phyloP scores from a whole-genome alignment of 2,329 filamentous ascomycete species.

The Verticillium isaacii region DNA sequence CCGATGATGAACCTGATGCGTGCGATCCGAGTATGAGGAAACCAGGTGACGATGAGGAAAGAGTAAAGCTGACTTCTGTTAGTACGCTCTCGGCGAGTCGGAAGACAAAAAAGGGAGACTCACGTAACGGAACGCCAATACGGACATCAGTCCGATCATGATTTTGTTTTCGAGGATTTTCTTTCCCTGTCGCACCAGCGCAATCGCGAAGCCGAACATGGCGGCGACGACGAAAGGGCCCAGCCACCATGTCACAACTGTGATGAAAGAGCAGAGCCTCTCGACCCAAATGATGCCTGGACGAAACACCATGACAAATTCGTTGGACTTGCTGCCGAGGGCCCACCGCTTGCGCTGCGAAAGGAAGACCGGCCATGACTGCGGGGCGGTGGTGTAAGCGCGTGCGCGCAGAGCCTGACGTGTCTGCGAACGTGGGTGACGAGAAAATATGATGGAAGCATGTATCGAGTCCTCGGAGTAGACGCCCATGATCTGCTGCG shows the following conservation, averaged over 20 bases:
- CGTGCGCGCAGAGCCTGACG: constrained; percentile 40
- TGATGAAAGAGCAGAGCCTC: constrained; percentile 36
- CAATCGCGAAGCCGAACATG: constrained; percentile 27
- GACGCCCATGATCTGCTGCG: constrained; percentile 42
- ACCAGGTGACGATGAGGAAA: constrained; percentile 35
- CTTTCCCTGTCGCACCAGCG: constrained; percentile 25
- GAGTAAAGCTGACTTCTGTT: constrained; percentile 27
- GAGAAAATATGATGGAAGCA: constrained; percentile 41
- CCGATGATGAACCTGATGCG: constrained; percentile 30
- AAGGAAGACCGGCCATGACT: constrained; percentile 39
- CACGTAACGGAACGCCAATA: constrained; percentile 33
- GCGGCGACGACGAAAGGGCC: constrained; percentile 38
- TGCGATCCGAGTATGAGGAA: constrained; percentile 31
- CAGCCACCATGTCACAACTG: constrained; percentile 41
- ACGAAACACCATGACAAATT: constrained; percentile 42
- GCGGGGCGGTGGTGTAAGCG: constrained; percentile 41
- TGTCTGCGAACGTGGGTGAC: constrained; percentile 37
- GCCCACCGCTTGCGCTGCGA: constrained; percentile 45
- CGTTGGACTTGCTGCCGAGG: constrained; percentile 41
- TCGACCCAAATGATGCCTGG: constrained; percentile 36
- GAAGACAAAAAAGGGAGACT: constrained; percentile 16
- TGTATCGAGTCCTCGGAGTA: constrained; percentile 46
- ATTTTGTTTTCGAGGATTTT: constrained; percentile 27
- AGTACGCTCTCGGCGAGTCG: background rate
- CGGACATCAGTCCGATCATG: constrained; percentile 30